phyloP scores from a whole-genome alignment of 2,329 filamentous ascomycete genomes.

The Calonectria naviculata region DNA sequence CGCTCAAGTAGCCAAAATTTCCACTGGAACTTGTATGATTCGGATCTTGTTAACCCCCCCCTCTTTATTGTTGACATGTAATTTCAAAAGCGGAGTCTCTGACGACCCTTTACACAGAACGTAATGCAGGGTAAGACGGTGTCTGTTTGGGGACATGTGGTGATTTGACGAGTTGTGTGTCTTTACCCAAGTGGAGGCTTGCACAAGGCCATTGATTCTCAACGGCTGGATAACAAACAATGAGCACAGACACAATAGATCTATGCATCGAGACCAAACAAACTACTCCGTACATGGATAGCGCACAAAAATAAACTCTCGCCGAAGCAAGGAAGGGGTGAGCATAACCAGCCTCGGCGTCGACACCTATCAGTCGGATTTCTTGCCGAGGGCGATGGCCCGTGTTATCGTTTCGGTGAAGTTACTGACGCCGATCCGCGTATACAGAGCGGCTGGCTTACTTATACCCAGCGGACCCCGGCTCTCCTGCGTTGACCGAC shows the following conservation, averaged over 20 bases:
- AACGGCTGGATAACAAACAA: background rate
- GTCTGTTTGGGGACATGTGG: too few relatives aligned
- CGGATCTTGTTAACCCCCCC: too few relatives aligned
- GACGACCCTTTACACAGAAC: too few relatives aligned
- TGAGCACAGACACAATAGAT: background rate
- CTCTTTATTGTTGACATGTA: too few relatives aligned
- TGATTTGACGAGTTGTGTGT: too few relatives aligned
- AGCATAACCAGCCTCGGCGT: constrained; percentile 10
- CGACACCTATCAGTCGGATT: constrained; percentile 21
- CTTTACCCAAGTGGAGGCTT: too few relatives aligned
- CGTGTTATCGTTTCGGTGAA: background rate
- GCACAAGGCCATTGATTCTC: too few relatives aligned
- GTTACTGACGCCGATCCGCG: background rate
- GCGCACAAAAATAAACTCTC: background rate
- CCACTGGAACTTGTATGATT: too few relatives aligned
- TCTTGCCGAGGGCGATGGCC: constrained; percentile 24
- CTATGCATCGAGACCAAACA: background rate
- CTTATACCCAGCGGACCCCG: background rate
- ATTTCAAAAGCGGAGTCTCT: too few relatives aligned
- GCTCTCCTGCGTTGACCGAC: background rate
- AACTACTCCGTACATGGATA: background rate
- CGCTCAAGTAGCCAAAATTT: too few relatives aligned
- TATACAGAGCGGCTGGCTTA: background rate
- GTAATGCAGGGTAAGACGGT: too few relatives aligned
- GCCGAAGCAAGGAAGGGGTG: background rate